phyloP scores from a whole-genome alignment of 495 filamentous ascomycete species.

The Neurospora sp. region DNA sequence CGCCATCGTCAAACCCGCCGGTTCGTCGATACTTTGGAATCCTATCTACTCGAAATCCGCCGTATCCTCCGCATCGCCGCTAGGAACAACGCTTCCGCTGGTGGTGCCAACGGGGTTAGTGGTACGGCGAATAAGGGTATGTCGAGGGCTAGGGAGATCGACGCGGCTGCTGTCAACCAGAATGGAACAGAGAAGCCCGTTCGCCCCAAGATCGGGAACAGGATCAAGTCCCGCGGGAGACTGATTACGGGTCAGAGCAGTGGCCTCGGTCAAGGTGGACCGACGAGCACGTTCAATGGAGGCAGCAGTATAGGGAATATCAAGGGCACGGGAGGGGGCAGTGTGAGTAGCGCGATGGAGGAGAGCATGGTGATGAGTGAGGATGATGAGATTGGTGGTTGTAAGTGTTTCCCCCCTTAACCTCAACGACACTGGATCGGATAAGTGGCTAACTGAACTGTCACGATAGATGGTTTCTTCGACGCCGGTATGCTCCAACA shows the following conservation, averaged over 20 bases:
- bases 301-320: background rate
- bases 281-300: background rate
- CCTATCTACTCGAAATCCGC: conserved; percentile 81
- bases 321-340: conserved; percentile 25
- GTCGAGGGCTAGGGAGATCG: conserved; percentile 34
- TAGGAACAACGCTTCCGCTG: conserved; percentile 25
- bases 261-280: conserved; percentile 28
- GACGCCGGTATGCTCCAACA: conserved; percentile 89
- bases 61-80: conserved; percentile 64
- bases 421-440: no score
- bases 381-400: conserved; percentile 84
- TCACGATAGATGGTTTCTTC: conserved; percentile 75
- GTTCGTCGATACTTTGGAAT: conserved; percentile 80
- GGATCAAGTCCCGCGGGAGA: conserved; percentile 46
- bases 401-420: conserved; percentile 44
- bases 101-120: background rate
- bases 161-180: conserved; percentile 6
- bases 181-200: background rate
- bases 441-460: no score
- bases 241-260: conserved; percentile 37
- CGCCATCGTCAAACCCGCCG: conserved; percentile 90
- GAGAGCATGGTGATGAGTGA: conserved; percentile 59
- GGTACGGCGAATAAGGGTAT: conserved; percentile 9
- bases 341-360: conserved; percentile 37
- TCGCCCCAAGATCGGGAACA: conserved; percentile 7